Percentiles rank a stretch among this genome's conserved stretches.
Evolutionary conservation across 495 filamentous ascomycete genomes (phyloP).

Genomic region (Neurospora pannonica): DNA sequence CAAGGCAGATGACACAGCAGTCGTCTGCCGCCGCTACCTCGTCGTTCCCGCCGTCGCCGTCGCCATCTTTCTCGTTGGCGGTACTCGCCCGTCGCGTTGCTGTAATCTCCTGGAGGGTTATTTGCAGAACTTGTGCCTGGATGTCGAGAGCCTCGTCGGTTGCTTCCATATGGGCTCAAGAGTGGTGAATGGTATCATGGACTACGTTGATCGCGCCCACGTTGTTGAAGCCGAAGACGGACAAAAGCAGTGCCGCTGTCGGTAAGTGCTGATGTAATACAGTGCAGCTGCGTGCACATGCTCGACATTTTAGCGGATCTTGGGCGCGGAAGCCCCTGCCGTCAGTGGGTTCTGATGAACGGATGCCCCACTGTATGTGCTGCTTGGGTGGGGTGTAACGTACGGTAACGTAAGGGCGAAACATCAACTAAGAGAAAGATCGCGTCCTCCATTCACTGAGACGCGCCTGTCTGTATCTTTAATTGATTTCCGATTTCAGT

Average conservation of each 20-base stretch:
- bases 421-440: neutral
- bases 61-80: neutral
- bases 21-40: constrained; percentile 9
- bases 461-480: neutral
- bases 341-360: neutral
- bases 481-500: neutral
- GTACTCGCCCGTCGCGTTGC: constrained; percentile 9
- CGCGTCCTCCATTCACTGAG: neutral
- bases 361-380: neutral
- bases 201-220: neutral
- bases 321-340: neutral
- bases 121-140: constrained; percentile 34
- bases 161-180: constrained; percentile 18
- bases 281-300: neutral
- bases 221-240: neutral
- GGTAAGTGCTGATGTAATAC: neutral
- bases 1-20: constrained; percentile 67
- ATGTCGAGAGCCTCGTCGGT: constrained; percentile 21
- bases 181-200: neutral
- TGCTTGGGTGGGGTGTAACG: neutral
- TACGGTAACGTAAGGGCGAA: neutral
- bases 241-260: neutral
- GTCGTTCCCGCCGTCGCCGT: neutral
- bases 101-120: constrained; percentile 37
- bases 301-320: neutral